A percentile compares a stretch with the other conserved stretches of the same genome.
Evolutionary conservation across 768 basidiomycete genomes (phyloP).

Genomic region (Sporobolomyces roseus): DNA sequence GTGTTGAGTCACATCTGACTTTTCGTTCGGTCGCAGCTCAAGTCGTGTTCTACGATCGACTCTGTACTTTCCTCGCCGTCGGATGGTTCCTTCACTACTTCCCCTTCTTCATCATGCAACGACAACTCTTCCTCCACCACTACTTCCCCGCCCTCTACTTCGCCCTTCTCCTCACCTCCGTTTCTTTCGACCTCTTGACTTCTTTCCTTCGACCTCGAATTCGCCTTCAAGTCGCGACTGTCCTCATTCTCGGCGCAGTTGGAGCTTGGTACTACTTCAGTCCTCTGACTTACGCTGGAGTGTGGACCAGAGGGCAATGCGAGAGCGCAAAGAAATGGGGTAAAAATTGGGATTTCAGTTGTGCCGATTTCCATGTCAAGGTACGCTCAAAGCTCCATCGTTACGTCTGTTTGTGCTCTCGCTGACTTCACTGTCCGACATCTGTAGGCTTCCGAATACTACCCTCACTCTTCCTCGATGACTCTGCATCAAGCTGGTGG

Average conservation of each 20-base stretch:
- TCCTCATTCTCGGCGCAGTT: conserved; percentile 65
- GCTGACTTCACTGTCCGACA: too few species aligned
- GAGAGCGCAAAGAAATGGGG: conserved; percentile 68
- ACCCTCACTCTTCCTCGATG: conserved; percentile 1
- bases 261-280: conserved; percentile 65
- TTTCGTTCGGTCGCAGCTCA: too few species aligned
- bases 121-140: conserved; percentile 96
- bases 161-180: conserved; percentile 66
- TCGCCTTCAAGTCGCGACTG: conserved; percentile 71
- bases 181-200: conserved; percentile 79
- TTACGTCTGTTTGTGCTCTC: too few species aligned
- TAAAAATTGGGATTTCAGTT: conserved; percentile 94
- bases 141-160: conserved; percentile 97
- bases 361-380: conserved; percentile 48
- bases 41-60: conserved; percentile 82
- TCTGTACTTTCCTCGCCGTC: conserved; percentile 85
- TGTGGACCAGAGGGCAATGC: conserved; percentile 82
- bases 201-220: conserved; percentile 72
- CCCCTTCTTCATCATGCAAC: conserved; percentile 95
- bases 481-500: neutral
- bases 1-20: conserved; percentile 4
- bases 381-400: neutral
- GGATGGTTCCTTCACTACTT: conserved; percentile 92
- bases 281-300: conserved; percentile 74
- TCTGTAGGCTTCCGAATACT: conserved; percentile 22